phyloP scores from a whole-genome alignment of 768 basidiomycete species.

The Heimioporus sp. region DNA sequence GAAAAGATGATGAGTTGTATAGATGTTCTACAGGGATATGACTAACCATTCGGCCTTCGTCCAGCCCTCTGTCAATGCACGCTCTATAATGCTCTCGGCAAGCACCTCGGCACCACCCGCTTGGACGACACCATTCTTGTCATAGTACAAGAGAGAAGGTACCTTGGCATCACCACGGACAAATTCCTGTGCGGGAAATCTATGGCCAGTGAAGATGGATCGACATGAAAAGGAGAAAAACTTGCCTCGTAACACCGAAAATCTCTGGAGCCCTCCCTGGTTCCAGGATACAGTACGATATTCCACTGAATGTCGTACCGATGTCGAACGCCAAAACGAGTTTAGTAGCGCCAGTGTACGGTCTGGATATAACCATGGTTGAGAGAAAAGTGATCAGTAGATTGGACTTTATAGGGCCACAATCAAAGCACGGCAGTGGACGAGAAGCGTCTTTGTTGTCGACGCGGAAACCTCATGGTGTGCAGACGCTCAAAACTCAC shows the following conservation, averaged over 20 bases:
- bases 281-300: constrained; percentile 34
- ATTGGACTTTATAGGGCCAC: too few relatives aligned
- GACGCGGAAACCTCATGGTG: too few relatives aligned
- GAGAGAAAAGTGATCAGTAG: too few relatives aligned
- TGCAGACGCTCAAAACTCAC: too few relatives aligned
- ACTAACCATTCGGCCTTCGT: constrained; percentile 21
- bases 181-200: constrained; percentile 39
- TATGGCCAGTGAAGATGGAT: too few relatives aligned
- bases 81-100: constrained; percentile 28
- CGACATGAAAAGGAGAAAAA: background rate
- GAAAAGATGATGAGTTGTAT: too few relatives aligned
- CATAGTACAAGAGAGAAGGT: constrained; percentile 44
- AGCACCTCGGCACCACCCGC: constrained; percentile 43
- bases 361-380: too few relatives aligned
- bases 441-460: too few relatives aligned
- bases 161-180: constrained; percentile 43
- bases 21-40: too few relatives aligned
- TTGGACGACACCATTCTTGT: constrained; percentile 30
- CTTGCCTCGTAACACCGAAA: constrained; percentile 9
- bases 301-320: constrained; percentile 46
- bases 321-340: constrained; percentile 47
- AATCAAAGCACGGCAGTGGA: too few relatives aligned
- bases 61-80: constrained; percentile 31
- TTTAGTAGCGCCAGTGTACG: constrained; percentile 15
- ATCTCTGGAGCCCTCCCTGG: constrained; percentile 10